Conservation (phyloP, 2,329 filamentous ascomycete genomes). For the Colletotrichum tamarilloi region DNA sequence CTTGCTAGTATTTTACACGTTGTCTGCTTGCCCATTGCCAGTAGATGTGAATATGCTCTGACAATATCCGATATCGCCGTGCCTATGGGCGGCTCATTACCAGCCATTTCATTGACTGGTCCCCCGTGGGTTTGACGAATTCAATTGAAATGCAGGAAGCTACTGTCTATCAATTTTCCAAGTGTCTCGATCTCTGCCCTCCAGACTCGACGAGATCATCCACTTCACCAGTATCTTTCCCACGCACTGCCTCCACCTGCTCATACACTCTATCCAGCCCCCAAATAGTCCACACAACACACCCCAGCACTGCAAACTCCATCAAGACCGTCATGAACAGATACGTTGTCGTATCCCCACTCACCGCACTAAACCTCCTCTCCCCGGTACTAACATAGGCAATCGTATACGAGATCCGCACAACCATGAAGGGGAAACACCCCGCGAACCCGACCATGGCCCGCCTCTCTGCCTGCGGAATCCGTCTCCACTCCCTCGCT, state of each 20-base stretch:
- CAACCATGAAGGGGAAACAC: conserved; percentile 30
- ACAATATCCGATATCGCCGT: background rate
- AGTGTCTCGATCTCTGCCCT: background rate
- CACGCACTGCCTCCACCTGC: background rate
- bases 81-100: background rate
- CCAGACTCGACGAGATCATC: background rate
- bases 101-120: background rate
- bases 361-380: conserved; percentile 33
- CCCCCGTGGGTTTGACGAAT: background rate
- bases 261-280: background rate
- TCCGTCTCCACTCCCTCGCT: conserved; percentile 12
- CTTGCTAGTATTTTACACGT: background rate
- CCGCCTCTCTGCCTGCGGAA: conserved; percentile 23
- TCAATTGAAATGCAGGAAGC: background rate
- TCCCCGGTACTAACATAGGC: conserved; percentile 36
- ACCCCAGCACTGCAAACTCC: conserved; percentile 24
- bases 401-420: conserved; percentile 36
- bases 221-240: background rate
- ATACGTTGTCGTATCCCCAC: conserved; percentile 30
- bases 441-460: conserved; percentile 27
- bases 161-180: background rate
- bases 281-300: conserved; percentile 26
- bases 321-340: conserved; percentile 33
- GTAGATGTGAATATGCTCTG: background rate
- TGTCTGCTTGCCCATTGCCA: background rate